Percentiles rank a stretch among this genome's conserved stretches.
These are phyloP conservation scores for Rhododendron simsii DNA, from an alignment of 148 eudicot genomes.

Conservation along the genomic window DNA sequence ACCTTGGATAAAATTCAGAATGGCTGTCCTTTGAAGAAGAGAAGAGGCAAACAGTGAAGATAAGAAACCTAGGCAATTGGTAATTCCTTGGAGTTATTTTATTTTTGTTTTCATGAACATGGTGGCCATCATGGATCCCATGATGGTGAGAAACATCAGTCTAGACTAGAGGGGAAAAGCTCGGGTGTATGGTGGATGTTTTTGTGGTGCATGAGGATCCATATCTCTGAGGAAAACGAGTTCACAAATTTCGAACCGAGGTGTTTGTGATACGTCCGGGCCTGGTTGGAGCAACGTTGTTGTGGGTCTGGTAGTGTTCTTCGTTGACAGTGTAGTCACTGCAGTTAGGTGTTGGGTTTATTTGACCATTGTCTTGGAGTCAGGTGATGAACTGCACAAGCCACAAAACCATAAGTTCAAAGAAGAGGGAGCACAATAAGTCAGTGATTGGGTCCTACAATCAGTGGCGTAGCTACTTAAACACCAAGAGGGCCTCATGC, in stretches of 20 bases:
- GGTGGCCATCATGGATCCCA: conserved; percentile 55
- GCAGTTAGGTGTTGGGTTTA: conserved; percentile 44
- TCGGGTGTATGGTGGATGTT: conserved; percentile 44
- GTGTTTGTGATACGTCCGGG: too few relatives aligned
- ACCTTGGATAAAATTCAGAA: conserved; percentile 49
- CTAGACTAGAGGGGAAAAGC: conserved; percentile 40
- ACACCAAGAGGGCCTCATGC: neutral
- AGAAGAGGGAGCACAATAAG: neutral
- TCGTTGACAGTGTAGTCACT: conserved; percentile 49
- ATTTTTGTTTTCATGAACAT: conserved; percentile 30
- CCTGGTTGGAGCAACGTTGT: conserved; percentile 2
- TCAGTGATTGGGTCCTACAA: neutral
- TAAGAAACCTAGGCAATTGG: conserved; percentile 45
- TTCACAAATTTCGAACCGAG: conserved; percentile 22
- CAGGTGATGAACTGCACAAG: conserved; percentile 33
- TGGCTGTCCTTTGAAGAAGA: conserved; percentile 49
- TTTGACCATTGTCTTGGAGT: conserved; percentile 29
- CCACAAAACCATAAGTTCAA: neutral
- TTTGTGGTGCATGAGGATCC: conserved; percentile 36
- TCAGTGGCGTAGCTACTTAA: neutral
- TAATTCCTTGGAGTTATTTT: conserved; percentile 34
- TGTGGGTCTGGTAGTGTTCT: conserved; percentile 41
- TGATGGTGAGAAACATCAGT: conserved; percentile 30
- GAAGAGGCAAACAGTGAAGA: conserved; percentile 52
- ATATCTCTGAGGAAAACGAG: conserved; percentile 34